Conservation (phyloP, 768 basidiomycete species). For the Amanita fuliginea region DNA sequence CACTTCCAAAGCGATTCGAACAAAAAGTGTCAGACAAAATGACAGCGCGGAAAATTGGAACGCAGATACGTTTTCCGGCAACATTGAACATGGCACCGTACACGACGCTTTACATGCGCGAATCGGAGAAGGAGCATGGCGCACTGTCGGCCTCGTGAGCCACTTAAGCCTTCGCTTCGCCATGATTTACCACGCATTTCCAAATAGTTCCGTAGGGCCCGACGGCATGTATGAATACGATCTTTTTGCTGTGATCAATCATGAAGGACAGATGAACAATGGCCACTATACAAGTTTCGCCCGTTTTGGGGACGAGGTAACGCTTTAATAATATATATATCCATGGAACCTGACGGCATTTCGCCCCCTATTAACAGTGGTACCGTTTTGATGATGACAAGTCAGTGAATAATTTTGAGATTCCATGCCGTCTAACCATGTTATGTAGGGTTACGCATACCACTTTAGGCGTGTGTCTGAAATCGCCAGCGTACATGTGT, state of each 20-base stretch:
- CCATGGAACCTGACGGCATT: background rate
- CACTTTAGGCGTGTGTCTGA: conserved; percentile 54
- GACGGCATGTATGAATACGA: conserved; percentile 79
- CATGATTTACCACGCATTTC: background rate
- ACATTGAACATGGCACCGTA: conserved; percentile 83
- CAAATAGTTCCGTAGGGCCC: conserved; percentile 37
- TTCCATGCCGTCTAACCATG: background rate
- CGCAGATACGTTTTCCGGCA: conserved; percentile 72
- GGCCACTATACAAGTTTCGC: conserved; percentile 91
- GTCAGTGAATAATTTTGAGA: conserved; percentile 26
- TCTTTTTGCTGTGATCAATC: conserved; percentile 87
- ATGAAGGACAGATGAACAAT: conserved; percentile 90
- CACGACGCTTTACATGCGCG: conserved; percentile 53
- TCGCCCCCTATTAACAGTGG: conserved; percentile 41
- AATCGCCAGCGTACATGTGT: conserved; percentile 84
- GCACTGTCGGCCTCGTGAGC: conserved; percentile 19
- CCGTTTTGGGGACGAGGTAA: conserved; percentile 76
- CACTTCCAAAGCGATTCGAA: conserved; percentile 73
- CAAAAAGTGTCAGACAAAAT: conserved; percentile 68
- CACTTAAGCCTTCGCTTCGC: background rate
- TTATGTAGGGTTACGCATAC: conserved; percentile 55
- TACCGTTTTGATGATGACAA: conserved; percentile 94
- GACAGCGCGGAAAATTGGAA: conserved; percentile 71
- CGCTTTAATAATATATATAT: conserved; percentile 15
- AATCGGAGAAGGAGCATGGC: conserved; percentile 32